A percentile compares a stretch with the other conserved stretches of the same genome.
These are phyloP conservation scores for Dictyostelium capitatum DNA, from an alignment of 78 protist species.

Conservation along the genomic window DNA sequence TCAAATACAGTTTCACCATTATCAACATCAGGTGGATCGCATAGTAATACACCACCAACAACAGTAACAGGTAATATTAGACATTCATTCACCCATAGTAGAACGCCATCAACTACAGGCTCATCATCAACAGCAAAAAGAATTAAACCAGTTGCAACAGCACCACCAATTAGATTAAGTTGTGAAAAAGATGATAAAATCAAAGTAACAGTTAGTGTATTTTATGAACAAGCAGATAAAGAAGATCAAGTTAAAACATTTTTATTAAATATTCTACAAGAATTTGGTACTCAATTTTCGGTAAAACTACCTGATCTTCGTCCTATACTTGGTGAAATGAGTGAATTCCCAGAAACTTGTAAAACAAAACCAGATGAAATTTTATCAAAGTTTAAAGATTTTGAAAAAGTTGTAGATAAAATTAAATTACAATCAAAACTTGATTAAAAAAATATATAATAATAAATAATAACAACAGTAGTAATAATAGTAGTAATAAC, in stretches of 20 bases:
- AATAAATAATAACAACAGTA: neutral
- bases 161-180: slow-evolving; percentile 66
- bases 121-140: slow-evolving; percentile 72
- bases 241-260: slow-evolving; percentile 57
- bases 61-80: slow-evolving; percentile 30
- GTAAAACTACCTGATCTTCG: slow-evolving; percentile 30
- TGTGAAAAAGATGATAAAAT: slow-evolving; percentile 68
- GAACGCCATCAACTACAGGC: slow-evolving; percentile 79
- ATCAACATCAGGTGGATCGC: neutral
- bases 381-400: slow-evolving; percentile 61
- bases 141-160: slow-evolving; percentile 30
- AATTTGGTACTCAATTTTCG: slow-evolving; percentile 27
- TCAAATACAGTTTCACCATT: neutral
- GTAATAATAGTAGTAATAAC: neutral
- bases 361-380: slow-evolving; percentile 79
- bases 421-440: slow-evolving; percentile 16
- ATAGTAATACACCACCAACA: neutral
- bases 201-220: slow-evolving; percentile 60
- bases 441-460: neutral
- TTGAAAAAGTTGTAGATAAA: slow-evolving; percentile 46
- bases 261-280: slow-evolving; percentile 19
- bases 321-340: slow-evolving; percentile 62
- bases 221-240: slow-evolving; percentile 42
- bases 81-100: slow-evolving; percentile 32
- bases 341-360: slow-evolving; percentile 76